phyloP scores from a whole-genome alignment of 1,284 basidiomycete species.

The Schizophyllum amplum region DNA sequence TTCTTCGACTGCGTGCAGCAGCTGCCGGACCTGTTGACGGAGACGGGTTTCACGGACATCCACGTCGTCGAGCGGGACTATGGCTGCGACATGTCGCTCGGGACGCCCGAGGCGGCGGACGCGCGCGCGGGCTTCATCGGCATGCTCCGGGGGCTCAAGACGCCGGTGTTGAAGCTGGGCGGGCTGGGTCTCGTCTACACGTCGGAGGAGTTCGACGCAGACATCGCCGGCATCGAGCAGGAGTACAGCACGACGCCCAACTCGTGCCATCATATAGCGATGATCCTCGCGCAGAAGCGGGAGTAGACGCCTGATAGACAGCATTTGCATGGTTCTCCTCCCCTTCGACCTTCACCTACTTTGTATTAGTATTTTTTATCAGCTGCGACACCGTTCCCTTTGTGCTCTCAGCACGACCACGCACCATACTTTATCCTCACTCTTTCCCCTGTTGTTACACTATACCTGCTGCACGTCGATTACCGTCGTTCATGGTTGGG shows the following conservation, averaged over 20 bases:
- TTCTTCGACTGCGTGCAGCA: slow-evolving; percentile 7
- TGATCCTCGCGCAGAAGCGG: not conserved
- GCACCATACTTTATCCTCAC: not conserved
- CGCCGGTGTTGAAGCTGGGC: slow-evolving; percentile 12
- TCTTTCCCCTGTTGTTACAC: not conserved
- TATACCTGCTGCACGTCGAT: not conserved
- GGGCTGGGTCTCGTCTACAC: slow-evolving; percentile 13
- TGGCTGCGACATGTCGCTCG: slow-evolving; percentile 15
- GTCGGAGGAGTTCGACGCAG: slow-evolving; percentile 12
- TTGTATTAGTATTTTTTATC: not conserved
- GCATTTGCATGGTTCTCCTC: not conserved
- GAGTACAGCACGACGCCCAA: slow-evolving; percentile 5
- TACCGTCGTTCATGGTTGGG: not conserved
- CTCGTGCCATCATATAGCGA: not conserved
- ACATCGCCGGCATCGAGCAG: slow-evolving; percentile 10
- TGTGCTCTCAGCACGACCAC: not conserved
- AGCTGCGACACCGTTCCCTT: not conserved
- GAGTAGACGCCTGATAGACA: not conserved
- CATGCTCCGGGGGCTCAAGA: slow-evolving; percentile 15
- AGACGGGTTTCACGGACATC: slow-evolving; percentile 16
- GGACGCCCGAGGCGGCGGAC: slow-evolving; percentile 9
- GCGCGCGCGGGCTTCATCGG: slow-evolving; percentile 11
- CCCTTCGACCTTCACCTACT: not conserved
- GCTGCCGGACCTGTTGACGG: slow-evolving; percentile 14
- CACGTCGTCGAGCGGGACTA: slow-evolving; percentile 8